A percentile compares a stretch with the other conserved stretches of the same genome.
Conservation (phyloP, 2,329 filamentous ascomycete species). For the Curvularia hawaiiensis region DNA sequence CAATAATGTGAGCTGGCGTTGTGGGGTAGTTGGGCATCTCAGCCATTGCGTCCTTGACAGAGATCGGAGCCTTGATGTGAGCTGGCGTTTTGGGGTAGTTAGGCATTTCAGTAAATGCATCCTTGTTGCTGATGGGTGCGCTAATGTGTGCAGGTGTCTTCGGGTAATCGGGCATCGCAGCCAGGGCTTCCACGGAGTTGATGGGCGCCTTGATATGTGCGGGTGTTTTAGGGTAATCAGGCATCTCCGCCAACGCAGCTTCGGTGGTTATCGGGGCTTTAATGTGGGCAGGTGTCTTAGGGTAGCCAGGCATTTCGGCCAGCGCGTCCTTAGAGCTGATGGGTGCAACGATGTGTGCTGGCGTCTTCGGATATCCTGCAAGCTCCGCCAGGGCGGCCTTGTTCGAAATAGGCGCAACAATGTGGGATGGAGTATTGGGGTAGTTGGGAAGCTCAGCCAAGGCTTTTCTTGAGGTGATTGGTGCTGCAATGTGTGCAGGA, state of each 20-base stretch:
- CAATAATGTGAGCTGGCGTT: conserved; percentile 10
- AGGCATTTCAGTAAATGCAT: conserved; percentile 23
- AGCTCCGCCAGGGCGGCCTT: conserved; percentile 25
- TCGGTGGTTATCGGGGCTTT: conserved; percentile 10
- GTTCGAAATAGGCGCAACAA: conserved; percentile 23
- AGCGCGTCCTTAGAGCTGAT: conserved; percentile 23
- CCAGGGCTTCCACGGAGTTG: background rate
- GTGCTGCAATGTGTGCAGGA: conserved; percentile 22
- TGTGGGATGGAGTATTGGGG: conserved; percentile 32
- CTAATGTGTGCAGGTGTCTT: conserved; percentile 20
- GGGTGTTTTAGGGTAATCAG: conserved; percentile 13
- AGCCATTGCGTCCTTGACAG: background rate
- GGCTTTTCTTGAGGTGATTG: conserved; percentile 24
- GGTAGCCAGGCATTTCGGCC: conserved; percentile 29
- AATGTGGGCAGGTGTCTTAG: conserved; percentile 28
- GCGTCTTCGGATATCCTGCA: conserved; percentile 33
- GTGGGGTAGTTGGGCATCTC: conserved; percentile 6
- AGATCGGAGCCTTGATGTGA: conserved; percentile 7
- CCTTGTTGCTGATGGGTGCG: conserved; percentile 6
- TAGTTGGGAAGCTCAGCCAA: conserved; percentile 27
- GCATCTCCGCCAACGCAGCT: conserved; percentile 16
- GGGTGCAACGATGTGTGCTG: conserved; percentile 29
- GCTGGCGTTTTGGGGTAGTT: conserved; percentile 22
- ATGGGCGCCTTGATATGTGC: conserved; percentile 15
- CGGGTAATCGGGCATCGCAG: conserved; percentile 17